Conservation (phyloP, 768 basidiomycete genomes). For the Auriscalpium vulgare region DNA sequence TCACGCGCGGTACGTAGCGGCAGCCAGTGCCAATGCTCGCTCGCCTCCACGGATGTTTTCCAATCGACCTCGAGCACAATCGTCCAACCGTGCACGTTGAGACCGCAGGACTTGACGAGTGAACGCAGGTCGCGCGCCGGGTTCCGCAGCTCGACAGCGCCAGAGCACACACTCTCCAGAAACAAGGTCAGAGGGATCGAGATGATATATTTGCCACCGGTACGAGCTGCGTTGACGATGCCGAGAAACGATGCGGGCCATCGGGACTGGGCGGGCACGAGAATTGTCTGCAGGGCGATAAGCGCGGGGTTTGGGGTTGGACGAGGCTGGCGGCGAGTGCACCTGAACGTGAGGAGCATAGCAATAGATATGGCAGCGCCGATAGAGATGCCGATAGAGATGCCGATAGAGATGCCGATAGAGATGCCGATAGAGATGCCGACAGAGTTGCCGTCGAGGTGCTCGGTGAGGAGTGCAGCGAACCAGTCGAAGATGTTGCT, state of each 20-base stretch:
- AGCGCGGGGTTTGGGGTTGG: background rate
- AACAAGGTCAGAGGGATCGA: background rate
- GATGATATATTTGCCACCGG: background rate
- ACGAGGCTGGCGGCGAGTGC: background rate
- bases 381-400: too few species aligned
- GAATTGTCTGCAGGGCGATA: background rate
- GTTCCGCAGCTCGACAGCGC: background rate
- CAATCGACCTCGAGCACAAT: background rate
- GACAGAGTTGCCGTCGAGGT: too few species aligned
- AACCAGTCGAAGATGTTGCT: too few species aligned
- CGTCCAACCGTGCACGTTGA: background rate
- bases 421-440: too few species aligned
- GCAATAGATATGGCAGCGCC: too few species aligned
- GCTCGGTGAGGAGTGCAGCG: too few species aligned
- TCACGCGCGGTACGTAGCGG: too few species aligned
- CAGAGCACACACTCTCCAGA: background rate
- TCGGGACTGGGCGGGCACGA: background rate
- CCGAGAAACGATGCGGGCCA: background rate
- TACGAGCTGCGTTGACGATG: background rate
- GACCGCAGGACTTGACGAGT: background rate
- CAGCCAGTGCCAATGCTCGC: too few species aligned
- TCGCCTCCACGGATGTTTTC: background rate
- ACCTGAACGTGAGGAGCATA: too few species aligned
- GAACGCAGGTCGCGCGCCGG: background rate
- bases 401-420: too few species aligned